A percentile compares a stretch with the other conserved stretches of the same genome.
These are phyloP conservation scores for Mortierella sp. DNA, from an alignment of 371 early-diverging fungal genomes.

Conservation along the genomic window DNA sequence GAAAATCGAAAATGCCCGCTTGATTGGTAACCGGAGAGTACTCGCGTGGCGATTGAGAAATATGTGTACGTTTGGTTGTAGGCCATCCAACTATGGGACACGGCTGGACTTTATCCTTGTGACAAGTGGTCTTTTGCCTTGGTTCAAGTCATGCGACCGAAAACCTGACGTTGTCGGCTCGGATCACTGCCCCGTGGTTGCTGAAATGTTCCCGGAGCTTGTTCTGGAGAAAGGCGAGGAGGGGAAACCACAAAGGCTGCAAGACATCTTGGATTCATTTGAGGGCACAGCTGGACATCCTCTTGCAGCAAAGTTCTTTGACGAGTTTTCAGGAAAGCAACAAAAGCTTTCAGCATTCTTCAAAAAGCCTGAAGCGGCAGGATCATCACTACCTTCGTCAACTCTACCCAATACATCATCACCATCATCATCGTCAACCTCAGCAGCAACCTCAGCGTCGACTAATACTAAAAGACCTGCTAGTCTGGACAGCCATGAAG, in stretches of 20 bases:
- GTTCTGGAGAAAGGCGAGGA: conserved; percentile 33
- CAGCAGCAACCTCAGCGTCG: not conserved
- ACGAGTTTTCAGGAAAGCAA: conserved; percentile 71
- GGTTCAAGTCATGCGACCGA: conserved; percentile 69
- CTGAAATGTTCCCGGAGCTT: conserved; percentile 58
- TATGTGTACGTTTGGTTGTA: too few species aligned
- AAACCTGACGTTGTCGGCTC: conserved; percentile 77
- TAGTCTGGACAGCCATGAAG: not conserved
- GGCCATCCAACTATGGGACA: conserved; percentile 72
- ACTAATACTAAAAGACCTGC: conserved; percentile 2
- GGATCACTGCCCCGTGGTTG: conserved; percentile 91
- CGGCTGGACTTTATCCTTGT: conserved; percentile 88
- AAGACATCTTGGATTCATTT: conserved; percentile 34
- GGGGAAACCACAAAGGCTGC: conserved; percentile 5
- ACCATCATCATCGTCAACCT: not conserved
- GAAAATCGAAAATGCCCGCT: not conserved
- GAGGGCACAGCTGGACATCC: conserved; percentile 34
- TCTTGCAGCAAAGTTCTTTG: conserved; percentile 70
- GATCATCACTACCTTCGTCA: conserved; percentile 2
- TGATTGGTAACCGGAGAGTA: too few species aligned
- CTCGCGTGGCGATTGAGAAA: too few species aligned
- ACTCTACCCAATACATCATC: not conserved
- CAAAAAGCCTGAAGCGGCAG: conserved; percentile 16
- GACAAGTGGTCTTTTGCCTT: conserved; percentile 63
- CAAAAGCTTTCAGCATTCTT: conserved; percentile 58